Conservation (phyloP, 805 yeast genomes). For the Schwanniomyces polymorphus region DNA sequence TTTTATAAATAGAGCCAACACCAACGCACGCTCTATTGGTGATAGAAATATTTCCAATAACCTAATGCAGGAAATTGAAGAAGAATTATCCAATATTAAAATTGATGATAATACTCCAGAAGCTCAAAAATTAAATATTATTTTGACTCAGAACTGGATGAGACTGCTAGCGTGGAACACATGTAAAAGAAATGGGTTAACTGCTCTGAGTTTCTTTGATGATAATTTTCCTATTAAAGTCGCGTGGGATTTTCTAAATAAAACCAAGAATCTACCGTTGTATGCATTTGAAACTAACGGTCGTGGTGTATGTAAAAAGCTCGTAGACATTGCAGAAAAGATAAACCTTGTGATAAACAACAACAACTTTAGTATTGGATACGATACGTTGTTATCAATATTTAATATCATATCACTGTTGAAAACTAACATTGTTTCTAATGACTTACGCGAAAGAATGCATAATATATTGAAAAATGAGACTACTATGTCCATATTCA, state of each 20-base stretch:
- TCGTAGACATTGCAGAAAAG: slow-evolving; percentile 32
- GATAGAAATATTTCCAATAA: neutral
- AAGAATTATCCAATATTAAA: slow-evolving; percentile 17
- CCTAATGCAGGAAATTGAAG: neutral
- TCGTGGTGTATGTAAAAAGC: slow-evolving; percentile 35
- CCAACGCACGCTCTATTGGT: neutral
- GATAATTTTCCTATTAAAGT: slow-evolving; percentile 29
- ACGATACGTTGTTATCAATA: slow-evolving; percentile 9
- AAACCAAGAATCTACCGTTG: slow-evolving; percentile 25
- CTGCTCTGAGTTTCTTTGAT: slow-evolving; percentile 18
- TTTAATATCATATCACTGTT: slow-evolving; percentile 16
- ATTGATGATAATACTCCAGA: slow-evolving; percentile 8
- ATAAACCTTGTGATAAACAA: slow-evolving; percentile 17
- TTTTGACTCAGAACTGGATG: slow-evolving; percentile 38
- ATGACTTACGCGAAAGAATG: slow-evolving; percentile 15
- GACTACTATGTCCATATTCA: neutral
- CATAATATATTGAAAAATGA: slow-evolving; percentile 11
- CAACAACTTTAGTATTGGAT: slow-evolving; percentile 8
- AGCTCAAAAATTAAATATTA: slow-evolving; percentile 24
- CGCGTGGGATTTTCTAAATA: slow-evolving; percentile 27
- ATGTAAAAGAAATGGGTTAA: slow-evolving; percentile 25
- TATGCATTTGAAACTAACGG: slow-evolving; percentile 42
- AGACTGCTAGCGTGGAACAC: slow-evolving; percentile 37
- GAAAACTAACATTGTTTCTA: slow-evolving; percentile 23
- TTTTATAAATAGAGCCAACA: slow-evolving; percentile 20